These are phyloP conservation scores for Cryphonectria parasitica DNA, from an alignment of 2,329 filamentous ascomycete genomes.

Conservation along the genomic window DNA sequence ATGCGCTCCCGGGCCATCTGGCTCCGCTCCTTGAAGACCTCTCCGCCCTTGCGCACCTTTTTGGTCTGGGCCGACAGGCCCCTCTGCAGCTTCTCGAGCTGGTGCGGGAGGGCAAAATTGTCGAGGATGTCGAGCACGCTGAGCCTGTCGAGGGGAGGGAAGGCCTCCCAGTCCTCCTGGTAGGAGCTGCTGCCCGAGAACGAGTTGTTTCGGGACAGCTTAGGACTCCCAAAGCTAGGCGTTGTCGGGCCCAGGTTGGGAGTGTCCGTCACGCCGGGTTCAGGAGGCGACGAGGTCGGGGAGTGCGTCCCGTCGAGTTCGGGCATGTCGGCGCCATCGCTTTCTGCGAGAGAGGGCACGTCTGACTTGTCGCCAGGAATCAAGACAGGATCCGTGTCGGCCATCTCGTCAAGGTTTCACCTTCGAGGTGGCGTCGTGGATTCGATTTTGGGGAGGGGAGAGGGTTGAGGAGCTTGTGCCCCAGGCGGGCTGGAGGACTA, in stretches of 20 bases:
- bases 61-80: constrained; percentile 82
- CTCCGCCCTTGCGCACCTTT: constrained; percentile 80
- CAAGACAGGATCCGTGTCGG: constrained; percentile 43
- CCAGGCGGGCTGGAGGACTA: constrained; percentile 46
- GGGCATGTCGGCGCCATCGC: constrained; percentile 43
- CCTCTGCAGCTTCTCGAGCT: constrained; percentile 87
- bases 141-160: constrained; percentile 86
- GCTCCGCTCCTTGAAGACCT: constrained; percentile 76
- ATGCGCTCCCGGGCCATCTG: constrained; percentile 84
- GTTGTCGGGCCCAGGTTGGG: constrained; percentile 53
- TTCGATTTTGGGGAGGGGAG: constrained; percentile 39
- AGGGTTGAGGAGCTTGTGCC: constrained; percentile 44
- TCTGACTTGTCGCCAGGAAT: constrained; percentile 45
- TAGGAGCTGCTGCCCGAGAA: constrained; percentile 86
- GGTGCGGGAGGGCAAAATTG: constrained; percentile 87
- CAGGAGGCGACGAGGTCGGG: constrained; percentile 47
- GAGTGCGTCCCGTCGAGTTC: constrained; percentile 48
- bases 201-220: constrained; percentile 75
- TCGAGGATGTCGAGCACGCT: constrained; percentile 93
- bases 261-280: constrained; percentile 52
- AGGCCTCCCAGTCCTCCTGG: constrained; percentile 84
- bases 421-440: constrained; percentile 39
- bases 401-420: constrained; percentile 49
- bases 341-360: constrained; percentile 43
- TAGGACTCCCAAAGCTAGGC: constrained; percentile 49